Evolutionary conservation across 106 monocot genomes (phyloP).

Genomic region (Iris macrosiphon): DNA sequence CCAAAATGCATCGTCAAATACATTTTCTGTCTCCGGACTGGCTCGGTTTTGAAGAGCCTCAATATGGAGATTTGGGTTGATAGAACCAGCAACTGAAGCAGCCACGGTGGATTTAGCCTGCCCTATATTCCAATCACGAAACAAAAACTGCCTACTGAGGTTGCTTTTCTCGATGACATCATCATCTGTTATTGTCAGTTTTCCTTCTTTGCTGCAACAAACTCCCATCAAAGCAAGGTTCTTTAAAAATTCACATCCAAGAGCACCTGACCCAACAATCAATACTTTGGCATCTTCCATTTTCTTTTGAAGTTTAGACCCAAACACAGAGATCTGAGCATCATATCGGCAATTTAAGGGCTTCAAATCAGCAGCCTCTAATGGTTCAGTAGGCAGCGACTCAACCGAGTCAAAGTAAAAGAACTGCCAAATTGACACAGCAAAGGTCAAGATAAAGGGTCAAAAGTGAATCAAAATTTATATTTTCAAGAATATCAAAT

Average conservation of each 20-base stretch:
- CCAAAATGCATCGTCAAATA: constrained; percentile 88
- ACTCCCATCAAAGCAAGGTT: constrained; percentile 95
- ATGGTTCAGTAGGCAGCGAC: constrained; percentile 47
- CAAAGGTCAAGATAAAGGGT: no score
- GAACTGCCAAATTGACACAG: constrained; percentile 57
- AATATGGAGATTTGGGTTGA: constrained; percentile 65
- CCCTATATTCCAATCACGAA: constrained; percentile 96
- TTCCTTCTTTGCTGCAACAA: constrained; percentile 64
- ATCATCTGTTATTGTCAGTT: constrained; percentile 87
- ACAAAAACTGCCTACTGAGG: constrained; percentile 91
- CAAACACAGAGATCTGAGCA: constrained; percentile 66
- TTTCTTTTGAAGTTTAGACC: constrained; percentile 65
- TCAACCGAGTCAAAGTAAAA: constrained; percentile 74
- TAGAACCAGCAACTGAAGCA: constrained; percentile 54
- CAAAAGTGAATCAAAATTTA: no score
- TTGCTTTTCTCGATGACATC: constrained; percentile 99
- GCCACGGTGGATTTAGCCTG: constrained; percentile 94
- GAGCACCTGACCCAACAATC: constrained; percentile 82
- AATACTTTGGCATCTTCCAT: constrained; percentile 80
- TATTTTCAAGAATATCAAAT: no score
- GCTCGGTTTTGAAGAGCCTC: constrained; percentile 91
- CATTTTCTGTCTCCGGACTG: constrained; percentile 79
- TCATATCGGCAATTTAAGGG: constrained; percentile 53
- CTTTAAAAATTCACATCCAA: constrained; percentile 94
- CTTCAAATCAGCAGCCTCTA: constrained; percentile 43